phyloP scores from a whole-genome alignment of 345 rosid genomes.

The Acer negundo region DNA sequence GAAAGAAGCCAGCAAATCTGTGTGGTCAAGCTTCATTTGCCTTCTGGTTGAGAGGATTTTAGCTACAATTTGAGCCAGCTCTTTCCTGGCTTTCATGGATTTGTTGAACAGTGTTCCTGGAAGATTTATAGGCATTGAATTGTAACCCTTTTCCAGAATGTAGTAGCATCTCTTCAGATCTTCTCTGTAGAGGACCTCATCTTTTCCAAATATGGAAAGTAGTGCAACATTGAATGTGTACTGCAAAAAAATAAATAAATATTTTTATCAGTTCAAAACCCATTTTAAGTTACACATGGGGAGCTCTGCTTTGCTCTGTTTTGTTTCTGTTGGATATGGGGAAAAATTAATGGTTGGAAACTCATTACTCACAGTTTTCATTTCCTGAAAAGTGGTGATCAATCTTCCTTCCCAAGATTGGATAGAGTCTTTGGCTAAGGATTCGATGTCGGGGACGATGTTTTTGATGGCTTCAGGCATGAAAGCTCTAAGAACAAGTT shows the following conservation, averaged over 20 bases:
- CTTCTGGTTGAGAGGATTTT: slow-evolving; percentile 58
- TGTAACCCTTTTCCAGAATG: slow-evolving; percentile 91
- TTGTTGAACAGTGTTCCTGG: slow-evolving; percentile 92
- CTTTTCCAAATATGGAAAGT: slow-evolving; percentile 79
- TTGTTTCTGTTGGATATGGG: slow-evolving; percentile 15
- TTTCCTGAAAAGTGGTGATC: slow-evolving; percentile 70
- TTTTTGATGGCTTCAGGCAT: slow-evolving; percentile 57
- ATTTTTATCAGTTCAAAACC: neutral
- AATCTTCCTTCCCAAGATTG: slow-evolving; percentile 46
- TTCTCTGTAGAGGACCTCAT: slow-evolving; percentile 60
- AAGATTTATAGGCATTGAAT: slow-evolving; percentile 91
- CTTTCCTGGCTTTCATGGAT: slow-evolving; percentile 87
- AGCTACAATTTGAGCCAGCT: slow-evolving; percentile 69
- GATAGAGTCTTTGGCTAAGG: slow-evolving; percentile 48
- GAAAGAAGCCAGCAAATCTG: slow-evolving; percentile 76
- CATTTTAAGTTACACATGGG: too few species aligned
- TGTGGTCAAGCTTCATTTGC: slow-evolving; percentile 41
- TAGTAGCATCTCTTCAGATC: slow-evolving; percentile 86
- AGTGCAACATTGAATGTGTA: slow-evolving; percentile 83
- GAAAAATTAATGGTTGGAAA: neutral
- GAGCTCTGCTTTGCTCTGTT: slow-evolving; percentile 31
- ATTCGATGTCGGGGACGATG: slow-evolving; percentile 56
- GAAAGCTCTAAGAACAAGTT: slow-evolving; percentile 82
- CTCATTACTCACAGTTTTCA: slow-evolving; percentile 66
- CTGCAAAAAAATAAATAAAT: slow-evolving; percentile 34